Evolutionary conservation across 805 yeast species (phyloP).

Genomic region (Hanseniaspora valbyensis): DNA sequence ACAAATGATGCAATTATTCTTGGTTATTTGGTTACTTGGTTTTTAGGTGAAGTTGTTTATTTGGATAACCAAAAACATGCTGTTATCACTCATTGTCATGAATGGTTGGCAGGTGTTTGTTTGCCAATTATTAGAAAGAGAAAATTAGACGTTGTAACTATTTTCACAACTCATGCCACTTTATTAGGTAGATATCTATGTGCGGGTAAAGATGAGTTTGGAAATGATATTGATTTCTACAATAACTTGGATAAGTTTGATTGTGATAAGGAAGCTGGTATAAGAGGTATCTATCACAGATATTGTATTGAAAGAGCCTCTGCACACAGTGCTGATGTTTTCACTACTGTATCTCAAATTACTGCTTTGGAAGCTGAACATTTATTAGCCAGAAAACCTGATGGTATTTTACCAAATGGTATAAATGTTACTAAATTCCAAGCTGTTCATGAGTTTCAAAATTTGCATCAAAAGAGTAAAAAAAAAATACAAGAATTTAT

Average conservation of each 20-base stretch:
- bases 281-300: slow-evolving; percentile 92
- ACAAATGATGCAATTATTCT: slow-evolving; percentile 84
- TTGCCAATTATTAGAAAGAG: slow-evolving; percentile 85
- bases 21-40: slow-evolving; percentile 95
- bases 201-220: slow-evolving; percentile 95
- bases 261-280: slow-evolving; percentile 96
- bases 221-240: slow-evolving; percentile 92
- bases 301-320: slow-evolving; percentile 96
- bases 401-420: slow-evolving; percentile 95
- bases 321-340: slow-evolving; percentile 90
- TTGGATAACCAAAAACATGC: slow-evolving; percentile 70
- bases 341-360: slow-evolving; percentile 93
- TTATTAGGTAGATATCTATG: slow-evolving; percentile 87
- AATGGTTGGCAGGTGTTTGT: slow-evolving; percentile 97
- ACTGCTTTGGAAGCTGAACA: slow-evolving; percentile 96
- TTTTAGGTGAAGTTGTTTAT: slow-evolving; percentile 82
- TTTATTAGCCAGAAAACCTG: slow-evolving; percentile 87
- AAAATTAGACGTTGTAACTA: slow-evolving; percentile 83
- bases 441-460: slow-evolving; percentile 97
- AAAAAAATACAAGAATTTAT: slow-evolving; percentile 88
- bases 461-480: slow-evolving; percentile 83
- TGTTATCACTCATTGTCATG: slow-evolving; percentile 88
- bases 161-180: slow-evolving; percentile 96
- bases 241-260: slow-evolving; percentile 81
- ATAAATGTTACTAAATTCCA: slow-evolving; percentile 89